Evolutionary conservation across 768 basidiomycete genomes (phyloP).

Genomic region (Phaeotremella fagi): DNA sequence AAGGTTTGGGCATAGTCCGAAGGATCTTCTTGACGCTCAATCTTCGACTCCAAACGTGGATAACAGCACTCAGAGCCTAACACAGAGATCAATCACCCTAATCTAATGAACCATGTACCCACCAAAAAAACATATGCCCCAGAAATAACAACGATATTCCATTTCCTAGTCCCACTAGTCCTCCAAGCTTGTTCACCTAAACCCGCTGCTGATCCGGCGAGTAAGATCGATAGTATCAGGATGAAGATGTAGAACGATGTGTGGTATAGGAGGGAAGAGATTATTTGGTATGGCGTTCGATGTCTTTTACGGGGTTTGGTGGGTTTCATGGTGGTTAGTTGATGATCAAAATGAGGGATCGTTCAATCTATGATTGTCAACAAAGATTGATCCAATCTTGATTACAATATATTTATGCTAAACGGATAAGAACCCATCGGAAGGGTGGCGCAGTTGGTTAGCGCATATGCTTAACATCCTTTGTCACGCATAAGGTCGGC

Average conservation of each 20-base stretch:
- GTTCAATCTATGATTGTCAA: no score
- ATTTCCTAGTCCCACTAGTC: slow-evolving; percentile 22
- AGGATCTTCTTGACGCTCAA: slow-evolving; percentile 33
- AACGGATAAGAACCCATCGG: neutral
- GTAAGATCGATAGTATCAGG: slow-evolving; percentile 19
- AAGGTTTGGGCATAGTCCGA: slow-evolving; percentile 47
- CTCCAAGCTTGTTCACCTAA: slow-evolving; percentile 34
- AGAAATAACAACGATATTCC: slow-evolving; percentile 44
- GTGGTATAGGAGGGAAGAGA: slow-evolving; percentile 34
- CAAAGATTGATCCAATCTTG: no score
- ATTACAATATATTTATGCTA: neutral
- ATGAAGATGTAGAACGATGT: slow-evolving; percentile 34
- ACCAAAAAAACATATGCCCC: slow-evolving; percentile 39
- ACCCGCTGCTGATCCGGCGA: slow-evolving; percentile 32
- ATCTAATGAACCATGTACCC: slow-evolving; percentile 11
- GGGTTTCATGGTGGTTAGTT: no score
- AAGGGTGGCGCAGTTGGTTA: slow-evolving; percentile 2
- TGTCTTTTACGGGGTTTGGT: no score
- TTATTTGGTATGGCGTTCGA: no score
- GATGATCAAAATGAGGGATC: no score
- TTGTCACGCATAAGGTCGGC: neutral
- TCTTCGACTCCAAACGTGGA: slow-evolving; percentile 31
- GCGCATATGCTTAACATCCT: slow-evolving; percentile 1
- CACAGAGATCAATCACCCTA: neutral
- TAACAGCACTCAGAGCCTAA: slow-evolving; percentile 26